Percentiles rank a stretch among this genome's conserved stretches.
Evolutionary conservation across 805 yeast genomes (phyloP).

Genomic region (Candida hungchunana): DNA sequence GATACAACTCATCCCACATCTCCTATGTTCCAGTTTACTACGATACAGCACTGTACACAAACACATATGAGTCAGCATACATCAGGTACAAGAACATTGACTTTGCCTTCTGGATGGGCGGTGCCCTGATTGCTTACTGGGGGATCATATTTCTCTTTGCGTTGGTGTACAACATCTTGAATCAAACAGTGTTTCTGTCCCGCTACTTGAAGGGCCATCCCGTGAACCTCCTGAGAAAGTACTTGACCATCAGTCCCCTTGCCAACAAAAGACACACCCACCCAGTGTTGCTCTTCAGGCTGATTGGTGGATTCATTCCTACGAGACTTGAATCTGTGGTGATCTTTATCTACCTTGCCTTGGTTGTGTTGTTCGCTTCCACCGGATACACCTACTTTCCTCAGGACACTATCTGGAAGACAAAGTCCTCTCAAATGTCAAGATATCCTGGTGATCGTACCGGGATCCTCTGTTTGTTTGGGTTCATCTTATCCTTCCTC

Average conservation of each 20-base stretch:
- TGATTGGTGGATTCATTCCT: constrained; percentile 23
- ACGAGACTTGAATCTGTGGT: constrained; percentile 27
- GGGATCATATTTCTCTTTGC: constrained; percentile 39
- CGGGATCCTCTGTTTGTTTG: constrained; percentile 26
- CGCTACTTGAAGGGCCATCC: constrained; percentile 15
- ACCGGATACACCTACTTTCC: constrained; percentile 17
- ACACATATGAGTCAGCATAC: constrained; percentile 24
- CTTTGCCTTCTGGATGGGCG: constrained; percentile 42
- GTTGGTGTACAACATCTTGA: constrained; percentile 28
- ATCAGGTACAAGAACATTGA: constrained; percentile 34
- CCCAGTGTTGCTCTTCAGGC: constrained; percentile 13
- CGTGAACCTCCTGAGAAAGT: constrained; percentile 15
- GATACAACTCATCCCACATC: constrained; percentile 32
- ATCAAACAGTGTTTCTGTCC: constrained; percentile 16
- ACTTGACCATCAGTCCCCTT: constrained; percentile 17
- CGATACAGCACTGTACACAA: constrained; percentile 24
- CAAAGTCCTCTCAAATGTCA: constrained; percentile 16
- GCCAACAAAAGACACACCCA: constrained; percentile 18
- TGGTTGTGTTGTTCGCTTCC: constrained; percentile 15
- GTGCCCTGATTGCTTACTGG: constrained; percentile 47
- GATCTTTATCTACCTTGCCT: constrained; percentile 31
- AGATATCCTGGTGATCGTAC: constrained; percentile 28
- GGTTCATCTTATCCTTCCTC: constrained; percentile 50
- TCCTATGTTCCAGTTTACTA: constrained; percentile 36
- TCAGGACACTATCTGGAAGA: constrained; percentile 20